phyloP scores from a whole-genome alignment of 2,329 filamentous ascomycete genomes.

The Hypoxylon sp. region DNA sequence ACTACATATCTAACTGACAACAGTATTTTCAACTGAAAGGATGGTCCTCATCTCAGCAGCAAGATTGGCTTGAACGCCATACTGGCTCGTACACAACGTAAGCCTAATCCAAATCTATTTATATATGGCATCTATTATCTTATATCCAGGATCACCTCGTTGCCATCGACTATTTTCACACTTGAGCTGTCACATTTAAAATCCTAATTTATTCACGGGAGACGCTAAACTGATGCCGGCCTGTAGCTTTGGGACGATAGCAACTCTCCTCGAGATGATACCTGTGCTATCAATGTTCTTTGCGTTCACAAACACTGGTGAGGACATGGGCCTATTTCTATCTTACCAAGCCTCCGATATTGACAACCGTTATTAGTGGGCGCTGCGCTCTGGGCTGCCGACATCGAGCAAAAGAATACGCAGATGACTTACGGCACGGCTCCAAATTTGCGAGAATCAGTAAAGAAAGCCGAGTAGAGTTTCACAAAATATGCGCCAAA shows the following conservation, averaged over 20 bases:
- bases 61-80: slow-evolving; percentile 78
- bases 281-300: slow-evolving; percentile 88
- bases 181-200: neutral
- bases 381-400: slow-evolving; percentile 93
- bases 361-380: slow-evolving; percentile 70
- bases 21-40: slow-evolving; percentile 94
- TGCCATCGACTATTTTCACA: neutral
- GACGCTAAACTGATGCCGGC: slow-evolving; percentile 15
- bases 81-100: slow-evolving; percentile 86
- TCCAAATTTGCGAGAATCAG: slow-evolving; percentile 65
- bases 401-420: slow-evolving; percentile 75
- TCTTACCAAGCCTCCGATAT: slow-evolving; percentile 3
- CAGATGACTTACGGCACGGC: slow-evolving; percentile 66
- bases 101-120: slow-evolving; percentile 54
- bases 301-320: slow-evolving; percentile 87
- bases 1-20: slow-evolving; percentile 62
- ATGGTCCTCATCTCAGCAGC: slow-evolving; percentile 76
- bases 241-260: slow-evolving; percentile 78
- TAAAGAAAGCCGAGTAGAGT: slow-evolving; percentile 63
- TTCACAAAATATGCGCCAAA: slow-evolving; percentile 40
- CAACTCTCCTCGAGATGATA: slow-evolving; percentile 86
- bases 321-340: slow-evolving; percentile 41
- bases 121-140: too few relatives aligned
- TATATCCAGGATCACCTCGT: neutral
- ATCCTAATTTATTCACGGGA: neutral